Evolutionary conservation across 805 yeast species (phyloP), one percentile per base, ranked within the genome.

Genomic region (Sugiyamaella floridensis): DNA sequence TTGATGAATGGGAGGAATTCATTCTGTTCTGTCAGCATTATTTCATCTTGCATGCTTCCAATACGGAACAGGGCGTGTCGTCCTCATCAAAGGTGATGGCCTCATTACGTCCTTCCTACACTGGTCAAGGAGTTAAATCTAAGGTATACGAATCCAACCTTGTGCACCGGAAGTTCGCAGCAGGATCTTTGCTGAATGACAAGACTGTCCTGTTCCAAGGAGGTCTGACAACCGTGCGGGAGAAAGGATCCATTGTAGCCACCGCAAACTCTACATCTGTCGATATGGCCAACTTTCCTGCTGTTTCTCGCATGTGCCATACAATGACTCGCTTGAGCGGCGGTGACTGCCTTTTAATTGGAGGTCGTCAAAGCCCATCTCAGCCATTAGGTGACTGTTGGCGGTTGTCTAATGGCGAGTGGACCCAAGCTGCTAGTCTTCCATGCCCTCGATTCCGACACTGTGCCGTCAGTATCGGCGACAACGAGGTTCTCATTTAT

Each of bases 1-100:
- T 86, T 66, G 95, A 87, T 65, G 95, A 87, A 67, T 78, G 86
- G 80, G 95, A 86, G 67, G 95, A 86, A 66, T 86, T 86, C 57
- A 75, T 82, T 28, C 62, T 84, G 12, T 86, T 85, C 61, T 79
- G 87, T 53, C 92, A 85, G 60, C 93, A 86, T 64, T 87, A 86
- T 61, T 71, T 82, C 40, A 72, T 84, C 41, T 71, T 83, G 2
- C 89, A 84, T 66, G 88, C 88, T 1, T 74, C 82, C 0, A 61
- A 51, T n/a, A 80, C 77, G 58, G 58, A 60, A 14, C 11, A 34
- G 32, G 45, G 9, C n/a, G 4, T 14, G 12, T 32, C 37, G n/a
- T 8, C 34, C 11, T 8, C 37, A 32, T 32, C n/a, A 11, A 44
- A 28, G 37, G 4, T 44, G 29, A 5, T 12, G 41, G 26, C 37